These are phyloP conservation scores for Centaurea solstitialis DNA, from an alignment of 129 eudicot genomes.

Conservation along the genomic window DNA sequence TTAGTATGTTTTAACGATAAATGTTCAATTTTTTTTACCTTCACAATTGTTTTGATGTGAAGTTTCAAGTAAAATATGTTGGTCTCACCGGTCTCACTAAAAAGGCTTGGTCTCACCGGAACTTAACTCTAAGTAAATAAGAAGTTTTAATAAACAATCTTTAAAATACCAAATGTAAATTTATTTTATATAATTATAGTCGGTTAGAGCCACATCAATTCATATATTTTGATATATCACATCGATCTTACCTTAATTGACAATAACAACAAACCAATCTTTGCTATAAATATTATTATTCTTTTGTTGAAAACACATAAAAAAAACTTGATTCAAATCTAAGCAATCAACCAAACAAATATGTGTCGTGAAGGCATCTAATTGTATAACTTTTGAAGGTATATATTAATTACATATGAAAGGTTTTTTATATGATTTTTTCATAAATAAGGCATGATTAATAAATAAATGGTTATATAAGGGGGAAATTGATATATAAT, in stretches of 20 bases:
- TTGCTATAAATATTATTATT: not conserved
- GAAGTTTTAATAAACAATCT: too few relatives aligned
- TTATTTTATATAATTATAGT: too few relatives aligned
- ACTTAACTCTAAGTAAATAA: too few relatives aligned
- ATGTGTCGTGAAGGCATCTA: not conserved
- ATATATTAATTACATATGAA: not conserved
- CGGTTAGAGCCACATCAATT: too few relatives aligned
- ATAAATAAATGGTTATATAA: not conserved
- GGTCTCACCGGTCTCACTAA: too few relatives aligned
- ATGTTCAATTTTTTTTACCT: too few relatives aligned
- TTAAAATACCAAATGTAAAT: too few relatives aligned
- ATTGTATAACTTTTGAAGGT: not conserved
- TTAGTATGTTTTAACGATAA: too few relatives aligned
- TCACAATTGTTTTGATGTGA: too few relatives aligned
- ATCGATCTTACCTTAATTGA: not conserved
- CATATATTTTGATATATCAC: not conserved
- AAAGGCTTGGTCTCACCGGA: too few relatives aligned
- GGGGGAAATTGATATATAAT: not conserved
- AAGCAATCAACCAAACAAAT: not conserved
- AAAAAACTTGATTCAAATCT: not conserved
- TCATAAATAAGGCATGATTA: not conserved
- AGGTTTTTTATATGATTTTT: not conserved
- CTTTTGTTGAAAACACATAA: not conserved
- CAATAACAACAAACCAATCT: not conserved
- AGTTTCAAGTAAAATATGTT: too few relatives aligned